Evolutionary conservation across 352 stramenopile species (phyloP), one percentile per base, ranked within the genome.

Genomic region (Aphanomyces invadans): DNA sequence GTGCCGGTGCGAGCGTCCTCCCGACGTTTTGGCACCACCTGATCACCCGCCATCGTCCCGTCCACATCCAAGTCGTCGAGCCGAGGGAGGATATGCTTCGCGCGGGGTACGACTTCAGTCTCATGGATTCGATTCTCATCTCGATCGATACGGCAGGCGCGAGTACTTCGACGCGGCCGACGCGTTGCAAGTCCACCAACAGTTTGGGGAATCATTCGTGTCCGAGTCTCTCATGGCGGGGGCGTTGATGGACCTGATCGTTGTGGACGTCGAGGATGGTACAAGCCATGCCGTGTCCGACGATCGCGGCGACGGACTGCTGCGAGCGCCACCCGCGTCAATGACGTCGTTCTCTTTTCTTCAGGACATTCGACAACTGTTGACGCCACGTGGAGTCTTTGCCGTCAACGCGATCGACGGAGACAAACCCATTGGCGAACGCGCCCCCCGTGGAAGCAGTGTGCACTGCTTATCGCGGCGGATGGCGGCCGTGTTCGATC

Each of bases 251-350:
- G 79, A 89, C 68, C 23, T 87, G 2, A 10, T 89, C 9, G 32
- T 88, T 7, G 7, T 92, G 23, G 83, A 92, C 60, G 83, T 92
- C 2, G 83, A 92, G 53, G 74, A 71, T 42, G 83, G 80, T 2
- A 71, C 73, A 38, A 68, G 53, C 3, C 12, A 57, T 32, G 49
- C 4, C 19, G 7, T 57, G 19, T 21, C 9, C 7, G 31, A 12
- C 9, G 10, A 21, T 9, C 1, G 9, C 3, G n/a, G 2, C 0
- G 32, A n/a, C n/a, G n/a, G n/a, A n/a, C n/a, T 45, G n/a, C n/a
- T 67, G 19, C 21, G 46, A 7, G 60, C 60, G 36, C 60, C 60
- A 1, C 60, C 60, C 19, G 42, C 60, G 0, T 56, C 45, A 5
- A 57, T 67, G 15, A 49, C 48, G 0, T 32, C 39, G 2, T 9